Evolutionary conservation across 2,329 filamentous ascomycete species (phyloP).

Genomic region (Daldinia sp.): DNA sequence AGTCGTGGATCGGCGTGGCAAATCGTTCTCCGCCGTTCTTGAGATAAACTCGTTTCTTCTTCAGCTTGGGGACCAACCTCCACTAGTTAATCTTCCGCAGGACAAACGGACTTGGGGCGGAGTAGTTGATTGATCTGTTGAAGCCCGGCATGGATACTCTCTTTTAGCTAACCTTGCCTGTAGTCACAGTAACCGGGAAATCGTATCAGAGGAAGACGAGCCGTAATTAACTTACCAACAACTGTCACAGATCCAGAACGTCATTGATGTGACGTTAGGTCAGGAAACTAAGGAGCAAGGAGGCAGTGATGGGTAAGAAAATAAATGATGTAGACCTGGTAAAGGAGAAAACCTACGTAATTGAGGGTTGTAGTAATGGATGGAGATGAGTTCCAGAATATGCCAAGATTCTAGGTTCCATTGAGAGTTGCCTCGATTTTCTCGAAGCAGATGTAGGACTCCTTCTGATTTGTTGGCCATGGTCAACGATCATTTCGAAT

Average conservation of each 20-base stretch:
- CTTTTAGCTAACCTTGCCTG: constrained; percentile 25
- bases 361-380: constrained; percentile 30
- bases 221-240: constrained; percentile 32
- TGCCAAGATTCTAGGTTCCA: constrained; percentile 43
- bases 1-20: constrained; percentile 32
- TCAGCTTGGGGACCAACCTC: constrained; percentile 19
- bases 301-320: constrained; percentile 37
- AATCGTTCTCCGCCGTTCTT: constrained; percentile 18
- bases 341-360: constrained; percentile 43
- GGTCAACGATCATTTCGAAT: constrained; percentile 42
- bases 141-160: constrained; percentile 26
- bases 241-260: constrained; percentile 25
- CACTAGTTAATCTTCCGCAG: constrained; percentile 29
- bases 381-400: constrained; percentile 43
- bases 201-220: constrained; percentile 25
- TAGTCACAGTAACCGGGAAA: constrained; percentile 30
- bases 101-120: constrained; percentile 36
- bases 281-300: constrained; percentile 18
- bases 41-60: constrained; percentile 20
- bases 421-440: constrained; percentile 39
- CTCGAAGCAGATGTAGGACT: constrained; percentile 37
- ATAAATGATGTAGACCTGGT: constrained; percentile 42
- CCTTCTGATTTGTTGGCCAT: constrained; percentile 37
- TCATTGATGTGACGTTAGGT: constrained; percentile 39
- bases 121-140: constrained; percentile 32